Base-by-base conservation (phyloP, 2,329 filamentous ascomycete genomes). In the Penicillium polonicum region DNA sequence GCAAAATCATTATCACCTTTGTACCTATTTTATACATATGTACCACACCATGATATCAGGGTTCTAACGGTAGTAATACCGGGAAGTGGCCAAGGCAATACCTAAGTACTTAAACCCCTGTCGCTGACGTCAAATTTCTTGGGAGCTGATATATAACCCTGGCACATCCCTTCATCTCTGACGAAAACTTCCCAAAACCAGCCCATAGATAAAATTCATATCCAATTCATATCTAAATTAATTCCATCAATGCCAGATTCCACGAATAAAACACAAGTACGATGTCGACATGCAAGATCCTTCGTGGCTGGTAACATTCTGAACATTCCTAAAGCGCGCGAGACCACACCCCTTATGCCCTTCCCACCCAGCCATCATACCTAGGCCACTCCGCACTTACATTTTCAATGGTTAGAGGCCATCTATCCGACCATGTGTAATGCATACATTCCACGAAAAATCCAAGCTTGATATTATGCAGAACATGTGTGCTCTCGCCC, bases 301-400 rank as follows among this genome's bases (percentile, higher is more conserved):
- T 33, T 51, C 17, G 60, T 61, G 60, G 62, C 56, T 61, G 60
- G 58, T 49, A 59, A 51, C 63, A 65, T 65, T 63, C 62, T 48
- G 39, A 56, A 48, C 63, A 65, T 65, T 65, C 63, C 50, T 58
- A 23, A 42, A 48, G 54, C 45, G 52, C 48, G 51, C 53, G 8
- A 45, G 57, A 33, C 33, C 35, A 44, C 27, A 35, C n/a, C 19
- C 35, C 19, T 39, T 31, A 25, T 39, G 23, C 44, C 43, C 44
- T 48, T 49, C 36, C 38, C 43, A 35, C 33, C 38, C 19, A 41
- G 46, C 33, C 46, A 39, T 44, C 42, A 49, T 41, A 19, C 38
- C 31, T 55, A 31, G 19, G 33, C 27, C 17, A 44, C 36, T 29
- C 21, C 29, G 8, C 9, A 19, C 21, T 38, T 12, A 23, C 38